These are phyloP conservation scores for Eragrostis curvula DNA, from an alignment of 176 grass and related monocot species.

Conservation along the genomic window DNA sequence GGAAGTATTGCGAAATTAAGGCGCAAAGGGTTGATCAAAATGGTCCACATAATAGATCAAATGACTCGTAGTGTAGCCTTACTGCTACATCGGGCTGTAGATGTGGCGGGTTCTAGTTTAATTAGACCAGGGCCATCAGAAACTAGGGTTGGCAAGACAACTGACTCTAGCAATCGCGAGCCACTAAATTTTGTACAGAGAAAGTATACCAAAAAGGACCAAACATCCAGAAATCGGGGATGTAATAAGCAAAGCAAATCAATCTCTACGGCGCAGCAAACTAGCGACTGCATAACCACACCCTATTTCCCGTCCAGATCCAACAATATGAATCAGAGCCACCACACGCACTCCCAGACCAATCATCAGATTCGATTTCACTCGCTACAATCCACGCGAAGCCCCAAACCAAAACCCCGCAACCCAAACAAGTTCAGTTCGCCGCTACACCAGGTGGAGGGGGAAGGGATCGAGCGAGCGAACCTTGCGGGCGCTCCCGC, in stretches of 20 bases:
- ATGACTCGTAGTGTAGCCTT: background rate
- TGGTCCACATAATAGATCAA: background rate
- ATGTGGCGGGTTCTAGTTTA: background rate
- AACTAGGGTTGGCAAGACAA: constrained; percentile 9
- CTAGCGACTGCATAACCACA: background rate
- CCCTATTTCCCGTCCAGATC: background rate
- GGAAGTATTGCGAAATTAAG: background rate
- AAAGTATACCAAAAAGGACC: background rate
- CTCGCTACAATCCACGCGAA: background rate
- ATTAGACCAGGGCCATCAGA: background rate
- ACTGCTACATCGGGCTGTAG: background rate
- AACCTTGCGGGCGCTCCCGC: constrained; percentile 59
- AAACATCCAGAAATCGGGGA: background rate
- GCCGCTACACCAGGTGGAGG: background rate
- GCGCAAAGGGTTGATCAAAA: background rate
- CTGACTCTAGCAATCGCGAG: background rate
- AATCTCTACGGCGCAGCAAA: background rate
- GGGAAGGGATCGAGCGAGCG: background rate
- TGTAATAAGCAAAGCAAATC: background rate
- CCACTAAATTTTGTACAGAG: background rate
- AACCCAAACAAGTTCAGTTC: background rate
- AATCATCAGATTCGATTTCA: background rate
- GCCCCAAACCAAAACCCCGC: background rate
- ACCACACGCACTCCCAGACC: background rate
- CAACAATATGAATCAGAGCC: background rate